These are phyloP conservation scores for Claviceps spartinae DNA, from an alignment of 2,329 filamentous ascomycete species.

Conservation along the genomic window DNA sequence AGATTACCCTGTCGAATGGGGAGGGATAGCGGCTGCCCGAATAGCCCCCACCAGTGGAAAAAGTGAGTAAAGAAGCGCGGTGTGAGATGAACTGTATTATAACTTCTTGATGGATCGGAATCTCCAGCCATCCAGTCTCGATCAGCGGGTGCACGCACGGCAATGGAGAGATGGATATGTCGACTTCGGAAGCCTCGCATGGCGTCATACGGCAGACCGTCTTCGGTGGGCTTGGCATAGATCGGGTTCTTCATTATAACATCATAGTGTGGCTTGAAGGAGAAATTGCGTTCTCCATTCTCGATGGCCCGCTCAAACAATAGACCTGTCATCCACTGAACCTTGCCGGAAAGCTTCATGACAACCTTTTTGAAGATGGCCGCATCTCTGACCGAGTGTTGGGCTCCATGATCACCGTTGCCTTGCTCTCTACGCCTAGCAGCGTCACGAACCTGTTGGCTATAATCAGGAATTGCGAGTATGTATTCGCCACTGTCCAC, in stretches of 20 bases:
- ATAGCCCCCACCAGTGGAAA: conserved; percentile 94
- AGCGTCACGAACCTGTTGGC: conserved; percentile 65
- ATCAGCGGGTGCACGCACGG: conserved; percentile 73
- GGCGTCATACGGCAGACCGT: conserved; percentile 62
- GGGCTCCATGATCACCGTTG: conserved; percentile 42
- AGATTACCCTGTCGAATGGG: conserved; percentile 84
- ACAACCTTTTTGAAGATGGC: conserved; percentile 96
- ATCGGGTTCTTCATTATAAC: conserved; percentile 73
- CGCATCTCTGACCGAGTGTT: conserved; percentile 53
- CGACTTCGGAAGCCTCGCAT: conserved; percentile 92
- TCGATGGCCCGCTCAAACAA: conserved; percentile 80
- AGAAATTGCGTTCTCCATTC: conserved; percentile 61
- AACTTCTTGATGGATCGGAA: conserved; percentile 67
- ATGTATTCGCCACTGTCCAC: conserved; percentile 94
- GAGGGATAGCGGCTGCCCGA: conserved; percentile 86
- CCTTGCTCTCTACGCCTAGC: conserved; percentile 35
- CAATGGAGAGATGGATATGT: conserved; percentile 90
- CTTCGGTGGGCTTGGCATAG: conserved; percentile 48
- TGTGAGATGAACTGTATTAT: conserved; percentile 90
- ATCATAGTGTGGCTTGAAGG: conserved; percentile 86
- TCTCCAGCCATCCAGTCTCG: conserved; percentile 74
- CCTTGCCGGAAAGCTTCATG: conserved; percentile 96
- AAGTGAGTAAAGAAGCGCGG: conserved; percentile 98
- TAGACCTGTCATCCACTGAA: conserved; percentile 81
- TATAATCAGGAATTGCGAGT: conserved; percentile 86